phyloP scores from a whole-genome alignment of 345 rosid species.

The Kernera saxatilis region DNA sequence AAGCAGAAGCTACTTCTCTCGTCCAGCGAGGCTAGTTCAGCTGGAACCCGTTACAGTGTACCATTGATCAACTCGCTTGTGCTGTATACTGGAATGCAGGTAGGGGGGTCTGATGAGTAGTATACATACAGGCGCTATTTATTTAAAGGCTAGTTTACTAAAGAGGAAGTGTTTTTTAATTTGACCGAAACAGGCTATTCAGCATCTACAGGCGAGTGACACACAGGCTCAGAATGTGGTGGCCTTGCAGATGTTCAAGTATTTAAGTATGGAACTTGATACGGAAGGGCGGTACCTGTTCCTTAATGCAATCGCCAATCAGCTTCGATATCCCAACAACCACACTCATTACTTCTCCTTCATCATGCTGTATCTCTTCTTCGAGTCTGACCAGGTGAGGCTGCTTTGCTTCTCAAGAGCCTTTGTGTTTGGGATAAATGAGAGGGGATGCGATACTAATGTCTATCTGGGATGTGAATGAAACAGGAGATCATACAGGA shows the following conservation, averaged over 20 bases:
- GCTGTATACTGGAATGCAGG: slow-evolving; percentile 99
- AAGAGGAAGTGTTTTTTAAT: background rate
- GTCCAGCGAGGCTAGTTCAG: slow-evolving; percentile 66
- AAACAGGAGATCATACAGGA: slow-evolving; percentile 91
- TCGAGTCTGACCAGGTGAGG: slow-evolving; percentile 77
- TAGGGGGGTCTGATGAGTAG: slow-evolving; percentile 12
- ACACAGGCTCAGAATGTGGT: slow-evolving; percentile 70
- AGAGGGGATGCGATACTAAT: background rate
- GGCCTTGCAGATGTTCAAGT: slow-evolving; percentile 84
- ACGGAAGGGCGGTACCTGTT: slow-evolving; percentile 96
- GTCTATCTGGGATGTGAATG: background rate
- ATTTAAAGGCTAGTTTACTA: background rate
- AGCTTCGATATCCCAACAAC: slow-evolving; percentile 96
- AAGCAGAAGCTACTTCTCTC: slow-evolving; percentile 78
- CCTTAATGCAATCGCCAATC: slow-evolving; percentile 90
- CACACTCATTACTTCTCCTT: slow-evolving; percentile 98
- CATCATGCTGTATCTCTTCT: slow-evolving; percentile 74
- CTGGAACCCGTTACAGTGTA: slow-evolving; percentile 87
- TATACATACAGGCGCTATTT: too few species aligned
- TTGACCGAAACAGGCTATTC: slow-evolving; percentile 35
- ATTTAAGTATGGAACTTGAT: slow-evolving; percentile 74
- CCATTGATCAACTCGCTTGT: slow-evolving; percentile 94
- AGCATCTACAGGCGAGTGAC: slow-evolving; percentile 67
- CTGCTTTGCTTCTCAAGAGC: background rate
- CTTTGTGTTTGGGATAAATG: background rate